Base-by-base conservation (phyloP, 257 asterid genomes). In the Jasminum sambac region DNA sequence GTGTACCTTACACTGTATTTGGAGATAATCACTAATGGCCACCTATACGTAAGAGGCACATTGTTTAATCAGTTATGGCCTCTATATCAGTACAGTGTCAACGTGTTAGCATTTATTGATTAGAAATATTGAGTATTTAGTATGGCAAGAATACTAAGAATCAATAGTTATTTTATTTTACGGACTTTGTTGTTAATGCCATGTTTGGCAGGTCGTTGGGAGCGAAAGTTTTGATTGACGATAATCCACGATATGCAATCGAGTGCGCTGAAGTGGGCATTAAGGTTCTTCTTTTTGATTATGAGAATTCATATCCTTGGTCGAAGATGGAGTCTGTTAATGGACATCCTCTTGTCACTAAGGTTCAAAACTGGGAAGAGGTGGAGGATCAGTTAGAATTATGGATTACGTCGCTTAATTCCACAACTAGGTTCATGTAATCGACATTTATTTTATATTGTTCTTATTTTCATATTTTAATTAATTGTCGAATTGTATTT, bases 201-300 rank as follows among this genome's bases (percentile, higher is more conserved):
- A 66, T 80, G 68, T 68, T 76, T 73, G 64, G 66, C 84, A 91
- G 99, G 87, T 84, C 94, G 10, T 46, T 94, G 81, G 97, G 99
- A 52, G 97, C 96, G 71, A 91, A 83, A 60, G 89, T 94, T 72
- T 79, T 94, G 86, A 91, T 94, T 36, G 99, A 94, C 57, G 99
- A 94, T 78, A 91, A 94, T 73, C 99, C 99, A 10, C 86, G 87
- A 76, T 94, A 94, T 34, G 99, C 99, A 0, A 71, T 85, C 5
- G 98, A 94, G 78, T 94, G 99, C 13, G 99, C 99, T 0, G 86
- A 90, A 68, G 86, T 66, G 34, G 98, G 98, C 74, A 94, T 94
- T 11, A 88, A 78, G 81, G 99, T 91, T 84, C 96, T 94, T 67
- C 93, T 94, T 26, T 94, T 94, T 63, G 95, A 94, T 74, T 91